Evolutionary conservation across 208 protist species (phyloP).

Genomic region (Trypanosoma cruzi): DNA sequence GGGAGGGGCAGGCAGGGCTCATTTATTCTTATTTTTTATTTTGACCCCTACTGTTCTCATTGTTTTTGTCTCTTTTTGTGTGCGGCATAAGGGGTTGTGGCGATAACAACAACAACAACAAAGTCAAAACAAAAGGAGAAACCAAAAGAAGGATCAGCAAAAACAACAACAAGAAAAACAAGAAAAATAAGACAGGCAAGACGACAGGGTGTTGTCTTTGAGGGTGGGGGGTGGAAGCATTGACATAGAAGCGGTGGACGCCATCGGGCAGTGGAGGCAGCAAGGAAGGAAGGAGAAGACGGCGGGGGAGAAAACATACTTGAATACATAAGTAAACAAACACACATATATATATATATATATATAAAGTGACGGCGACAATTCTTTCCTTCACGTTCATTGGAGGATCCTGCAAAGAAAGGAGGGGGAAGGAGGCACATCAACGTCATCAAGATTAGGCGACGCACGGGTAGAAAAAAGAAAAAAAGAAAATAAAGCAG

Average conservation of each 20-base stretch:
- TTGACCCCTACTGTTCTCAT: not conserved
- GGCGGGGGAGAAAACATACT: conserved; percentile 4
- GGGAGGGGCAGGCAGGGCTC: no score
- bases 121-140: not conserved
- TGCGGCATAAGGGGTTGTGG: not conserved
- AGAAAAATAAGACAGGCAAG: not conserved
- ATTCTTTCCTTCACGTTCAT: not conserved
- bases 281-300: not conserved
- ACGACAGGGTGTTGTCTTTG: not conserved
- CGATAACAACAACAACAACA: not conserved
- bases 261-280: not conserved
- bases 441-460: not conserved
- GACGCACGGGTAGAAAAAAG: not conserved
- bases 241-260: not conserved
- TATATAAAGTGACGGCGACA: not conserved
- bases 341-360: not conserved
- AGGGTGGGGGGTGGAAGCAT: not conserved
- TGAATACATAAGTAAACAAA: not conserved
- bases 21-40: no score
- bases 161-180: not conserved
- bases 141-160: not conserved
- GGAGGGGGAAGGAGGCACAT: not conserved
- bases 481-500: not conserved
- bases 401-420: no score
- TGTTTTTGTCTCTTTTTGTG: not conserved